These are phyloP conservation scores for Candida tetrigidarum DNA, from an alignment of 1,139 yeast genomes.

Conservation along the genomic window DNA sequence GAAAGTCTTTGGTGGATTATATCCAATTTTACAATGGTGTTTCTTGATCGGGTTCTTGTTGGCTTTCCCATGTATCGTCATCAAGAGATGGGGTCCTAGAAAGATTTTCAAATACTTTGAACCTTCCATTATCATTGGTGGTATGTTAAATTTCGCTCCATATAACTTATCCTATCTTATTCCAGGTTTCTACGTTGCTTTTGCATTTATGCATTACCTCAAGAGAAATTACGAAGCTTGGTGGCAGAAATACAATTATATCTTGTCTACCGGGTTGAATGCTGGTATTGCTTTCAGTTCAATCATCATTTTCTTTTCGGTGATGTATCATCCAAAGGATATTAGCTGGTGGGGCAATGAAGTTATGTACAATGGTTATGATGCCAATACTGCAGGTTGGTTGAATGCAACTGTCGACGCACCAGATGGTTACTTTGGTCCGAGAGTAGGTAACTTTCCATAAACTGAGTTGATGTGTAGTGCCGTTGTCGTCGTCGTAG, in stretches of 20 bases:
- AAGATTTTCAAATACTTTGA: constrained; percentile 36
- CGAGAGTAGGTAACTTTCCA: constrained; percentile 42
- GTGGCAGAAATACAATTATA: constrained; percentile 64
- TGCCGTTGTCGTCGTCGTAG: background rate
- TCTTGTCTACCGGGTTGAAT: constrained; percentile 52
- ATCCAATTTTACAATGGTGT: constrained; percentile 52
- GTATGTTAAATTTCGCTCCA: constrained; percentile 48
- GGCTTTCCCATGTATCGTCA: constrained; percentile 45
- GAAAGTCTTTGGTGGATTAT: constrained; percentile 51
- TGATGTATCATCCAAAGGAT: constrained; percentile 42
- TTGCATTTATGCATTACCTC: constrained; percentile 49
- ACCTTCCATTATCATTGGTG: constrained; percentile 48
- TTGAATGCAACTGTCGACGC: constrained; percentile 27
- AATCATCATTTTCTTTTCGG: constrained; percentile 56
- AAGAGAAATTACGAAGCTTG: constrained; percentile 46
- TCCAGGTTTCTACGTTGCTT: constrained; percentile 44
- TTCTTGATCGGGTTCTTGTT: constrained; percentile 58
- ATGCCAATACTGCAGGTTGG: constrained; percentile 33
- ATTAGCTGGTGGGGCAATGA: constrained; percentile 64
- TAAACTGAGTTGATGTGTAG: constrained; percentile 12
- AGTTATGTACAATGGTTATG: constrained; percentile 45
- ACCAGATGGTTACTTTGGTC: constrained; percentile 52
- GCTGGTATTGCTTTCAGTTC: constrained; percentile 58
- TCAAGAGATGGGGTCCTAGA: constrained; percentile 41
- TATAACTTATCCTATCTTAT: constrained; percentile 52